phyloP scores from a whole-genome alignment of 352 stramenopile species.

The Pilasporangium apinafurcum region DNA sequence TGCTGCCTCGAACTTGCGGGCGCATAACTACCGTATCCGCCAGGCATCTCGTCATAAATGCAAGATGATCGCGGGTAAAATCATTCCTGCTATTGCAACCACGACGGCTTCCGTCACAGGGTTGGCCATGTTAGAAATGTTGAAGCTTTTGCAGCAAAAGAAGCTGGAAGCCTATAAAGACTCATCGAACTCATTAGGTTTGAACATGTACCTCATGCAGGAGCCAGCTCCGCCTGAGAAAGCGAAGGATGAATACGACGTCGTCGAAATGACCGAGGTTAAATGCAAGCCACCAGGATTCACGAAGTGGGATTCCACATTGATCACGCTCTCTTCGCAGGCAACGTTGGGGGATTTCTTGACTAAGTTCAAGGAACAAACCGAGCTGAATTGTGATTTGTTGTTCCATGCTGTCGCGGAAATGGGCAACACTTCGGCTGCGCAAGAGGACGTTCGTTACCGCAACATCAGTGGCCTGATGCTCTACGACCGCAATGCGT shows the following conservation, averaged over 20 bases:
- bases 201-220: slow-evolving; percentile 92
- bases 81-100: slow-evolving; percentile 99
- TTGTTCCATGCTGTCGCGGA: slow-evolving; percentile 76
- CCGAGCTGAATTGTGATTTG: slow-evolving; percentile 74
- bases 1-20: slow-evolving; percentile 95
- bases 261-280: slow-evolving; percentile 83
- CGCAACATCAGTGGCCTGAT: slow-evolving; percentile 71
- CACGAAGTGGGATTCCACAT: slow-evolving; percentile 90
- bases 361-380: slow-evolving; percentile 54
- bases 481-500: slow-evolving; percentile 83
- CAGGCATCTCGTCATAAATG: slow-evolving; percentile 83
- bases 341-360: slow-evolving; percentile 71
- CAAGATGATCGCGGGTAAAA: slow-evolving; percentile 99
- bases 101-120: slow-evolving; percentile 99
- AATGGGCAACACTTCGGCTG: slow-evolving; percentile 43
- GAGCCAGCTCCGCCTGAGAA: slow-evolving; percentile 80
- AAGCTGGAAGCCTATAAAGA: slow-evolving; percentile 88
- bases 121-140: slow-evolving; percentile 91
- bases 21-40: slow-evolving; percentile 83
- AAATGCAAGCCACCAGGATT: slow-evolving; percentile 85
- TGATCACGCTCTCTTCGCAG: slow-evolving; percentile 60
- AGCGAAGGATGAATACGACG: slow-evolving; percentile 90
- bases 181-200: slow-evolving; percentile 87
- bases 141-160: slow-evolving; percentile 87
- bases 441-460: slow-evolving; percentile 63